phyloP scores from a whole-genome alignment of 2,329 filamentous ascomycete species.

The Cladorrhinum sp. region DNA sequence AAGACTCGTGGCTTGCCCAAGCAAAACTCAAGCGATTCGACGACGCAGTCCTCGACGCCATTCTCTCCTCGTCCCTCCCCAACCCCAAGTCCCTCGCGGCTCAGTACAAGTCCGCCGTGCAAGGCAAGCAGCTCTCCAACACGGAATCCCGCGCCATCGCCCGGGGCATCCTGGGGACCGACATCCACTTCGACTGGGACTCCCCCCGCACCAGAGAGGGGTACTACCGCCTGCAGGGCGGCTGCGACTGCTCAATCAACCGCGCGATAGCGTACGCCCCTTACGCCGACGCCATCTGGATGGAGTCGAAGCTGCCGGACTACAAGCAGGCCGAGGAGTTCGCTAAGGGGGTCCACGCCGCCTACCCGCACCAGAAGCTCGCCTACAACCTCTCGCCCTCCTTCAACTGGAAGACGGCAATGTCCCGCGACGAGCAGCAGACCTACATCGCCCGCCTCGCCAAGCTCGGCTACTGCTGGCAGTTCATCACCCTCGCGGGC shows the following conservation, averaged over 20 bases:
- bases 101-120: slow-evolving; percentile 64
- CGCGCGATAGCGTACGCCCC: slow-evolving; percentile 88
- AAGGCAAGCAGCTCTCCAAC: slow-evolving; percentile 74
- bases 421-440: slow-evolving; percentile 87
- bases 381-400: slow-evolving; percentile 98
- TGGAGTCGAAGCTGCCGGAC: slow-evolving; percentile 97
- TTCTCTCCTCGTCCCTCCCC: slow-evolving; percentile 63
- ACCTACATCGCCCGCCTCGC: slow-evolving; percentile 94
- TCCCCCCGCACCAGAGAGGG: slow-evolving; percentile 89
- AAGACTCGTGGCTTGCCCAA: slow-evolving; percentile 80
- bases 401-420: slow-evolving; percentile 99
- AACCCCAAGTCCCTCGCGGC: slow-evolving; percentile 67
- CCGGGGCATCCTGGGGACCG: slow-evolving; percentile 69
- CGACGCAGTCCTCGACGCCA: slow-evolving; percentile 81
- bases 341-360: slow-evolving; percentile 86
- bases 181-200: slow-evolving; percentile 95
- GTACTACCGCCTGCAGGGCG: slow-evolving; percentile 89
- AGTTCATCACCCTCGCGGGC: slow-evolving; percentile 98
- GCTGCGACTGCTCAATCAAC: slow-evolving; percentile 87
- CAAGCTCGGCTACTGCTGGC: slow-evolving; percentile 93
- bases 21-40: slow-evolving; percentile 85
- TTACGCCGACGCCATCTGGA: slow-evolving; percentile 96
- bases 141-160: slow-evolving; percentile 77
- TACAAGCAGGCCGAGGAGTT: slow-evolving; percentile 90
- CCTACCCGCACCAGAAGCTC: slow-evolving; percentile 96